Percentiles rank a stretch among this genome's conserved stretches.
phyloP scores from a whole-genome alignment of 164 flowering plant species.

The Berberis vulgaris region DNA sequence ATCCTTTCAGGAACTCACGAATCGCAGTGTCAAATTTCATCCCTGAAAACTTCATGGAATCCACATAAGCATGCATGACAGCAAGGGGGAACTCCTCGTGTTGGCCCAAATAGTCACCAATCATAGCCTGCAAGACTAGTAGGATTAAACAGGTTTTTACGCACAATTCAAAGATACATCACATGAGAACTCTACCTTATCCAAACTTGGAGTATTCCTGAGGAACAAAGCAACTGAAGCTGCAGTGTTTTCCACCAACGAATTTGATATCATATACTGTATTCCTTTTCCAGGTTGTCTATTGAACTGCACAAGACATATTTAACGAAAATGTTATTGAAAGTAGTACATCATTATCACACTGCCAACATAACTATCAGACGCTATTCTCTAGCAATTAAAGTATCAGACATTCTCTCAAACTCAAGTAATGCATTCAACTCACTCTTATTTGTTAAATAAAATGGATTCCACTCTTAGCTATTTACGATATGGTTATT shows the following conservation, averaged over 20 bases:
- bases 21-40: conserved; percentile 83
- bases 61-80: conserved; percentile 97
- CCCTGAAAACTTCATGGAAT: conserved; percentile 85
- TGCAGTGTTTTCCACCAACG: conserved; percentile 76
- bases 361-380: no score
- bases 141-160: conserved; percentile 11
- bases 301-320: conserved; percentile 59
- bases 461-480: no score
- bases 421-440: no score
- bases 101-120: conserved; percentile 95
- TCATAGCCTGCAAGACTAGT: conserved; percentile 54
- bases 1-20: conserved; percentile 86
- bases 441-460: no score
- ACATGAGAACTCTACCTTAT: conserved; percentile 50
- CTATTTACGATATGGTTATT: no score
- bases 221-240: conserved; percentile 84
- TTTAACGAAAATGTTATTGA: neutral
- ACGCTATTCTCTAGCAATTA: no score
- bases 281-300: conserved; percentile 81
- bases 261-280: conserved; percentile 62
- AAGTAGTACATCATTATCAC: neutral
- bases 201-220: conserved; percentile 61
- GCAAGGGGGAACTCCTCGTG: conserved; percentile 96
- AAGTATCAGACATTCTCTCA: no score
- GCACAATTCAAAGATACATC: neutral